Evolutionary conservation across 495 filamentous ascomycete genomes (phyloP), one percentile per base, ranked within the genome.

Genomic region (Daldinia bambusicola): DNA sequence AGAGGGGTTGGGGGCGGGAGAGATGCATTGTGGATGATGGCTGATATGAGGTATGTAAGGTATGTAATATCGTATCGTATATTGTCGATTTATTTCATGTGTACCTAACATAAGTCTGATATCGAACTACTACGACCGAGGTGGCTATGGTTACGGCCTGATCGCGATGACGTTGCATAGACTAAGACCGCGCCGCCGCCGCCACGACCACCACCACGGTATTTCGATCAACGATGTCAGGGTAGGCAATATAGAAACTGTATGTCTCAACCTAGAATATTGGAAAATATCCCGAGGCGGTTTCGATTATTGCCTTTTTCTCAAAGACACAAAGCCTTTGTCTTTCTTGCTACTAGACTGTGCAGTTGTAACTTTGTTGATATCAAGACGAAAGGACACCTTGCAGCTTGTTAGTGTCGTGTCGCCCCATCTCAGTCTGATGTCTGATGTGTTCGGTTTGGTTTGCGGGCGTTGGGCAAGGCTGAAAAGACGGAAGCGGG

Each of bases 341-440:
- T 48, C n/a, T 31, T 52, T 16, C 40, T 13, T 16, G 9, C 3
- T 12, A 3, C 9, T 31, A 9, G 12, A n/a, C 4, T 12, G 20
- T 32, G 4, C 31, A 14, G 31, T 30, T n/a, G 56, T n/a, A n/a
- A n/a, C n/a, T n/a, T 31, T 12, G 13, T 9, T 13, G 1, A 26
- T 10, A 32, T 2, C 26, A n/a, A n/a, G n/a, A n/a, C 0, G 6
- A 57, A 57, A 65, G 62, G 62, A 65, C 62, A 65, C 52, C 31
- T 65, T 52, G 52, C 62, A 56, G 16, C 50, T 65, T 12, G 18
- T 20, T 34, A 43, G 43, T 34, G 12, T 20, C 16, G 32, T 7
- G 7, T 34, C 32, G 7, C 4, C 7, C 32, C 32, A 34, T 34
- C 32, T n/a, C 4, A 34, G 32, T 34, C 3, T 34, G 7, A 3